Conservation (phyloP, 2,329 filamentous ascomycete genomes). For the Fusarium phyllophilum region DNA sequence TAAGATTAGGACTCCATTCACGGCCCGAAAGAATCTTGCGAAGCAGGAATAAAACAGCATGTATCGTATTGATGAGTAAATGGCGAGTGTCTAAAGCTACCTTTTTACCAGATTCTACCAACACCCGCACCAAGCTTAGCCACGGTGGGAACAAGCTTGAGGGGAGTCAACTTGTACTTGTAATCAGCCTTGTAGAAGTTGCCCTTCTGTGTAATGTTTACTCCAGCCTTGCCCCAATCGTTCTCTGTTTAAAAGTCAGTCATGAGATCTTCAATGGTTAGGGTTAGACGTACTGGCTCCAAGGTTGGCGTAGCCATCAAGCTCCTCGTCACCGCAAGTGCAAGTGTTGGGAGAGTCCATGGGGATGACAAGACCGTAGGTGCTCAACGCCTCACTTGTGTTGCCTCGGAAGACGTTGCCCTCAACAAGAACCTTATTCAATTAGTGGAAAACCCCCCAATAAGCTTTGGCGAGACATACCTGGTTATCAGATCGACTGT, state of each 20-base stretch:
- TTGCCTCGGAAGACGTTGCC: slow-evolving; percentile 59
- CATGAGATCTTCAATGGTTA: slow-evolving; percentile 34
- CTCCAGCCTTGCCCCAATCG: slow-evolving; percentile 58
- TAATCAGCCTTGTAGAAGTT: slow-evolving; percentile 61
- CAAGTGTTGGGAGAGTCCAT: slow-evolving; percentile 64
- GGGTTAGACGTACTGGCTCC: slow-evolving; percentile 56
- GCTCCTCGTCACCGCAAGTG: slow-evolving; percentile 62
- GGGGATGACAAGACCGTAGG: slow-evolving; percentile 66
- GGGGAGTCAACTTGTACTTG: slow-evolving; percentile 58
- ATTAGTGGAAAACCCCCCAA: accelerated
- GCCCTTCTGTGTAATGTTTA: slow-evolving; percentile 64
- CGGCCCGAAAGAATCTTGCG: not conserved
- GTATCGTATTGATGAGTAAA: not conserved
- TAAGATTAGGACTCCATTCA: not conserved
- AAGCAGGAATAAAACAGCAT: not conserved
- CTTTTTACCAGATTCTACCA: slow-evolving; percentile 50
- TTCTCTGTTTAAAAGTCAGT: slow-evolving; percentile 46
- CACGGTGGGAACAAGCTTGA: slow-evolving; percentile 53
- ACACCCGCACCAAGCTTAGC: slow-evolving; percentile 58
- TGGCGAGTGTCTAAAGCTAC: accelerated
- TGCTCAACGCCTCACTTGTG: slow-evolving; percentile 61
- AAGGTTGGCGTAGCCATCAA: slow-evolving; percentile 65
- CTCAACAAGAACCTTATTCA: slow-evolving; percentile 55
- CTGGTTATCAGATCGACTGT: slow-evolving; percentile 59
- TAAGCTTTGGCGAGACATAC: accelerated